phyloP scores from a whole-genome alignment of 371 early-diverging fungal genomes.

The Scutellospora calospora region DNA sequence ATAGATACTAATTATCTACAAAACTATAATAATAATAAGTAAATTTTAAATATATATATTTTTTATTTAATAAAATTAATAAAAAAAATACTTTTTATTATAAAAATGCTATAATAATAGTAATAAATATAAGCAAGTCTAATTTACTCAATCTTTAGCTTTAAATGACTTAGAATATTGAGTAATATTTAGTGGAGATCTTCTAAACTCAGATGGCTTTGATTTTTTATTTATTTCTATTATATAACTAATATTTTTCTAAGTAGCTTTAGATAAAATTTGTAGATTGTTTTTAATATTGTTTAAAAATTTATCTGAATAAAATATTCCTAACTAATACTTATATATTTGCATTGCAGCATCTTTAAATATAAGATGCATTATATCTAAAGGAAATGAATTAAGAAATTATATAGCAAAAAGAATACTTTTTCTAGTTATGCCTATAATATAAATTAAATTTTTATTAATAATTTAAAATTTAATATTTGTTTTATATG shows the following conservation, averaged over 20 bases:
- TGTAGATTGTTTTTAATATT: neutral
- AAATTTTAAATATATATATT: too few relatives aligned
- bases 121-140: too few relatives aligned
- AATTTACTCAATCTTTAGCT: neutral
- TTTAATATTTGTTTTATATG: too few relatives aligned
- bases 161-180: neutral
- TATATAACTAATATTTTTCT: neutral
- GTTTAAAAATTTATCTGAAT: neutral
- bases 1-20: too few relatives aligned
- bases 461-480: too few relatives aligned
- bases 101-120: neutral
- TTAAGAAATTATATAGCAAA: neutral
- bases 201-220: neutral
- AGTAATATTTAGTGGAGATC: neutral
- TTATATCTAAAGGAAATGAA: conserved; percentile 2
- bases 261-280: neutral
- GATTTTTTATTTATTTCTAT: neutral
- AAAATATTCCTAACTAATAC: neutral
- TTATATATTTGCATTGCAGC: too few relatives aligned
- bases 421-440: neutral
- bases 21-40: too few relatives aligned
- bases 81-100: too few relatives aligned
- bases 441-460: neutral
- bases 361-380: neutral
- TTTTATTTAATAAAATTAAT: too few relatives aligned